Conservation (phyloP, 2,329 filamentous ascomycete species). For the Mariannaea elegans region DNA sequence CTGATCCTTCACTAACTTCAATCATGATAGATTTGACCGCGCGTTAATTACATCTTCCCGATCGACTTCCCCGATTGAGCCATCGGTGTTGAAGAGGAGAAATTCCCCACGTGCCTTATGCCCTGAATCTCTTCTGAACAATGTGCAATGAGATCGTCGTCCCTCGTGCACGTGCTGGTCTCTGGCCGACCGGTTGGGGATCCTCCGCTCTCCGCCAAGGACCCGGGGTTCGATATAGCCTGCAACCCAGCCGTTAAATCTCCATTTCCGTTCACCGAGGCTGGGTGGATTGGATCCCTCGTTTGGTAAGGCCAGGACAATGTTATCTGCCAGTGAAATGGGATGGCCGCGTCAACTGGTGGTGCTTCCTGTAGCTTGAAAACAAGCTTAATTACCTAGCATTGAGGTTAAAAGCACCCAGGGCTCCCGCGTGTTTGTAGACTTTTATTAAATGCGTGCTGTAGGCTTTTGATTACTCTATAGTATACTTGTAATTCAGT, state of each 20-base stretch:
- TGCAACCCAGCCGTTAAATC: neutral
- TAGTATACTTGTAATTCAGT: neutral
- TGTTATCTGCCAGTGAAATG: constrained; percentile 1
- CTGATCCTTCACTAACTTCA: neutral
- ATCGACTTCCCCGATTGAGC: constrained; percentile 8
- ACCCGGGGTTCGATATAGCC: constrained; percentile 1
- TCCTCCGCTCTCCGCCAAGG: constrained; percentile 14
- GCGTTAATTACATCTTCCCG: neutral
- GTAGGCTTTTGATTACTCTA: too few species aligned
- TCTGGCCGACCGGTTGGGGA: constrained; percentile 28
- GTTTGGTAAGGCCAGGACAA: neutral
- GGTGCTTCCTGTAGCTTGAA: constrained; percentile 7
- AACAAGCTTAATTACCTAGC: constrained; percentile 17
- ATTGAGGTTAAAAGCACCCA: neutral
- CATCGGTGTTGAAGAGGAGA: constrained; percentile 1
- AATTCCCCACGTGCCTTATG: constrained; percentile 27
- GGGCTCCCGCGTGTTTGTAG: too few species aligned
- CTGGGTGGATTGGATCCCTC: neutral
- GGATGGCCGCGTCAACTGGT: neutral
- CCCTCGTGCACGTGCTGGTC: constrained; percentile 29
- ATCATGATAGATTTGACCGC: neutral
- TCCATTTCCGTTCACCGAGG: constrained; percentile 35
- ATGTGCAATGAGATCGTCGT: constrained; percentile 20
- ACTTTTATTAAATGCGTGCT: too few species aligned
- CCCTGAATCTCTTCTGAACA: neutral